A percentile compares a stretch with the other conserved stretches of the same genome.
phyloP scores from a whole-genome alignment of 2,329 filamentous ascomycete species.

The Hymenoscyphus occultus region DNA sequence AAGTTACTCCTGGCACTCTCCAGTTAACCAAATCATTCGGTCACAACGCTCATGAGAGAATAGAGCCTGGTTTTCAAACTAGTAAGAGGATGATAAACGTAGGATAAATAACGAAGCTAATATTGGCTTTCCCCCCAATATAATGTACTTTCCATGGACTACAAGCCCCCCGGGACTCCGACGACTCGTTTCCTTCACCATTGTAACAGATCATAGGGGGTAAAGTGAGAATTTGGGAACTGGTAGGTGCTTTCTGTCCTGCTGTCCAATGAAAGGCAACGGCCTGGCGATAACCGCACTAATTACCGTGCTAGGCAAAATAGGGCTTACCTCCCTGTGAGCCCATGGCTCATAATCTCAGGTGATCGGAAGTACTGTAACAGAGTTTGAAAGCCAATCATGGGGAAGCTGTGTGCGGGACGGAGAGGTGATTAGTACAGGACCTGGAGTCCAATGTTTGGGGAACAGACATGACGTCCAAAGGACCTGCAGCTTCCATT shows the following conservation, averaged over 20 bases:
- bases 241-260: background rate
- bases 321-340: background rate
- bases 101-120: background rate
- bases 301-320: background rate
- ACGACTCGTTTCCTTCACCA: background rate
- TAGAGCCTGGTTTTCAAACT: background rate
- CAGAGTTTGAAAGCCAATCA: conserved; percentile 1
- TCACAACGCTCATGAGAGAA: background rate
- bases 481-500: background rate
- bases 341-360: background rate
- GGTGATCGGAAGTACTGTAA: background rate
- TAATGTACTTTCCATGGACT: background rate
- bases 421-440: background rate
- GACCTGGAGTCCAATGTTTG: background rate
- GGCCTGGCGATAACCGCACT: background rate
- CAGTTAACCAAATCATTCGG: background rate
- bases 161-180: background rate
- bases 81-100: background rate
- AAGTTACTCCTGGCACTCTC: background rate
- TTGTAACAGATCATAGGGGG: background rate
- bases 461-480: background rate
- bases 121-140: background rate
- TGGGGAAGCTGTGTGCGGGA: background rate
- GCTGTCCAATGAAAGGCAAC: background rate
- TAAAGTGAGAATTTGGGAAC: background rate